Evolutionary conservation across 495 filamentous ascomycete genomes (phyloP).

Genomic region (Penicillium diatomitis): DNA sequence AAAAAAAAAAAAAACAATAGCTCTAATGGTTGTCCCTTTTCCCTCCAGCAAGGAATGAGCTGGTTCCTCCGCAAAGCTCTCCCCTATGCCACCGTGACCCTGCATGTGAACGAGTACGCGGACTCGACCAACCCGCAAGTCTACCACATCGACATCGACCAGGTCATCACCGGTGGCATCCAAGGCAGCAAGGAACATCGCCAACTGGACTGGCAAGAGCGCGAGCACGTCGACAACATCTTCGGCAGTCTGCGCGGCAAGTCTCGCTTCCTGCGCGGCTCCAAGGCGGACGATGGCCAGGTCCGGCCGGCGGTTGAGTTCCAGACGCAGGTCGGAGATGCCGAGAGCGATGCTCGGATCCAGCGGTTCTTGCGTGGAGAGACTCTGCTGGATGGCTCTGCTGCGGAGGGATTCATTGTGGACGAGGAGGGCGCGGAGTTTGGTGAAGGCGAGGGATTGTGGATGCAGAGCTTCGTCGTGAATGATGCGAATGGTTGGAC

Average conservation of each 20-base stretch:
- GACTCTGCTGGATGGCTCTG: slow-evolving; percentile 26
- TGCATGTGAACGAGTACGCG: slow-evolving; percentile 56
- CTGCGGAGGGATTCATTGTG: slow-evolving; percentile 27
- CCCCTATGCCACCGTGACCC: slow-evolving; percentile 59
- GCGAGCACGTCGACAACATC: slow-evolving; percentile 68
- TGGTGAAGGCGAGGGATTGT: slow-evolving; percentile 32
- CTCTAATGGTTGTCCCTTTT: background rate
- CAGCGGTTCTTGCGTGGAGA: slow-evolving; percentile 36
- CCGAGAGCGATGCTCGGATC: slow-evolving; percentile 37
- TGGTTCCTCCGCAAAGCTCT: slow-evolving; percentile 78
- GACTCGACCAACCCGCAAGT: slow-evolving; percentile 30
- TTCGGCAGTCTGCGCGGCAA: slow-evolving; percentile 66
- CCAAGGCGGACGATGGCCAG: slow-evolving; percentile 25
- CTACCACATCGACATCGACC: slow-evolving; percentile 73
- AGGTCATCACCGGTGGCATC: slow-evolving; percentile 67
- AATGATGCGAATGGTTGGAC: slow-evolving; percentile 38
- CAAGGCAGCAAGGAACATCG: slow-evolving; percentile 64
- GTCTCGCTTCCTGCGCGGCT: slow-evolving; percentile 42
- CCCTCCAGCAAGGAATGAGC: slow-evolving; percentile 61
- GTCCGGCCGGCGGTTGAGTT: slow-evolving; percentile 27
- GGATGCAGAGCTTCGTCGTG: slow-evolving; percentile 38
- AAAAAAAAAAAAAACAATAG: too few relatives aligned
- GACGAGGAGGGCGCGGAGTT: slow-evolving; percentile 28
- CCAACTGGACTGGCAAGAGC: slow-evolving; percentile 57
- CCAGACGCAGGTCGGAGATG: slow-evolving; percentile 23